Percentiles rank a stretch among this genome's conserved stretches.
Evolutionary conservation across 73 alveolate genomes (phyloP).

Genomic region (Paramecium sonneborni): DNA sequence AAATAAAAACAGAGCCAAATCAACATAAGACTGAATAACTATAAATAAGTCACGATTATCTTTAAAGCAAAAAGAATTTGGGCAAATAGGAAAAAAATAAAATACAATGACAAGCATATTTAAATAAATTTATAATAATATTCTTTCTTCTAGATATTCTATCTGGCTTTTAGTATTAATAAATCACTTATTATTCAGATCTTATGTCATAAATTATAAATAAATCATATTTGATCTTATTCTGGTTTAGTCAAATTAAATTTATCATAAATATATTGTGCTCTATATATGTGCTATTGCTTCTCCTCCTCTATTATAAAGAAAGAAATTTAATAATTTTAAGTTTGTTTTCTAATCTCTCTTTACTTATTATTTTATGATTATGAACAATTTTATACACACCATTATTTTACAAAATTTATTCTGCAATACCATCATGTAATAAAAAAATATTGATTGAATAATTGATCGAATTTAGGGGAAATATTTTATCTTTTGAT

Average conservation of each 20-base stretch:
- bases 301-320: not conserved
- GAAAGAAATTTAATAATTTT: not conserved
- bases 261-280: not conserved
- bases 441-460: not conserved
- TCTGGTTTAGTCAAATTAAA: not conserved
- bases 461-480: conserved; percentile 14
- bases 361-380: not conserved
- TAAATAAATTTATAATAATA: no score
- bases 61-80: no score
- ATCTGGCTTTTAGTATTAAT: no score
- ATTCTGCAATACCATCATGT: conserved; percentile 29
- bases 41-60: no score
- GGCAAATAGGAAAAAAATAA: no score
- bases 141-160: no score
- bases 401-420: not conserved
- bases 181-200: no score
- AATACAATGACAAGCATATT: no score
- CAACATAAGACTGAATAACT: no score
- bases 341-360: not conserved
- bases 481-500: not conserved
- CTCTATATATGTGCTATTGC: not conserved
- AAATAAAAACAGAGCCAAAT: no score
- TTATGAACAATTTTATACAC: conserved; percentile 9
- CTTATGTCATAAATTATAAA: no score
- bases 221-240: not conserved